Percentiles rank a stretch among this genome's conserved stretches.
Conservation (phyloP, 1,284 basidiomycete genomes). For the Fomitopsis palustris region DNA sequence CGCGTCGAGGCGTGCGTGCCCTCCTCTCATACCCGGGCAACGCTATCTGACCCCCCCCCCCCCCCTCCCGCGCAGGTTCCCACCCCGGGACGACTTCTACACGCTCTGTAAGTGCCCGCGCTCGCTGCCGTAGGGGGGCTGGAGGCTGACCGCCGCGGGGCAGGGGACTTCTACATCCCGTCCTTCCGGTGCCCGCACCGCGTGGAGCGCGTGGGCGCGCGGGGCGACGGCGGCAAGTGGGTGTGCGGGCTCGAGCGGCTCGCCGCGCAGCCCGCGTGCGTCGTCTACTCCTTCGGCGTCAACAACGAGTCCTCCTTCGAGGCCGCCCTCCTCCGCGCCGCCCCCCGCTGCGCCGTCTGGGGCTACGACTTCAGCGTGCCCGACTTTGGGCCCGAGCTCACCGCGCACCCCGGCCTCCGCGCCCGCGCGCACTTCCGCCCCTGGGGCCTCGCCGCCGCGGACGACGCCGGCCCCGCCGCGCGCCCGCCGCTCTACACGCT, state of each 20-base stretch:
- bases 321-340: slow-evolving; percentile 39
- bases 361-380: slow-evolving; percentile 52
- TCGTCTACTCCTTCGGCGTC: slow-evolving; percentile 48
- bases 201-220: slow-evolving; percentile 40
- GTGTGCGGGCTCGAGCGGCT: slow-evolving; percentile 45
- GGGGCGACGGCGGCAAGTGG: slow-evolving; percentile 54
- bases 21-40: neutral
- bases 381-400: slow-evolving; percentile 48
- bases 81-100: slow-evolving; percentile 15
- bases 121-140: neutral
- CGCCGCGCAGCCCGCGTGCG: slow-evolving; percentile 38
- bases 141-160: neutral
- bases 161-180: slow-evolving; percentile 51
- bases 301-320: slow-evolving; percentile 56
- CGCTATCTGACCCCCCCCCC: neutral
- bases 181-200: slow-evolving; percentile 44
- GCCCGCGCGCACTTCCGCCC: slow-evolving; percentile 40
- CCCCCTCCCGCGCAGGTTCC: slow-evolving; percentile 1
- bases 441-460: slow-evolving; percentile 38
- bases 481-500: slow-evolving; percentile 42
- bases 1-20: slow-evolving; percentile 16
- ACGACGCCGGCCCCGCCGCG: slow-evolving; percentile 31
- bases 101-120: slow-evolving; percentile 16
- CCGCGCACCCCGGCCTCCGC: slow-evolving; percentile 25
- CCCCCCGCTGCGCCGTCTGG: slow-evolving; percentile 41